Base-by-base conservation (phyloP, 305 asterid genomes). In the Petunia hybrid region DNA sequence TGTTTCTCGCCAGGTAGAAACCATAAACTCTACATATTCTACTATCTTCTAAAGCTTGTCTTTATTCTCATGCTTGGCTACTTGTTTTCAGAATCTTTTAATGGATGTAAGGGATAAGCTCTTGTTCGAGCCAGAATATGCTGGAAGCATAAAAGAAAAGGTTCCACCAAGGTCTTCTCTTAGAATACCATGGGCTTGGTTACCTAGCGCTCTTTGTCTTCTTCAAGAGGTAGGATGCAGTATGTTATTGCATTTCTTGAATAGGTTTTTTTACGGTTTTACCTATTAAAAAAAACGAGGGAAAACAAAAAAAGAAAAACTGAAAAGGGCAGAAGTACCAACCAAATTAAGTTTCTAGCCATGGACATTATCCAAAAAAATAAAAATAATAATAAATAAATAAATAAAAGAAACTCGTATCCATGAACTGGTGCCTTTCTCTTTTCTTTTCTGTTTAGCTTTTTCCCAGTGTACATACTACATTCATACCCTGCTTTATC, bases 31-130 rank as follows among this genome's bases (percentile, higher is more conserved):
- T 16, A 10, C 67, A 53, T 55, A 40, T 65, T 63, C 9, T 8
- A 42, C 40, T 79, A 53, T 13, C 64, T 43, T 56, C 55, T 51
- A 5, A 14, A 43, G n/a, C 45, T 59, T 59, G 53, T 42, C 5
- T 51, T 71, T 51, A 22, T 74, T 74, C 74, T 68, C 69, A 48
- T 42, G 51, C 61, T 70, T 80, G 51, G 38, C 77, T 51, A 79
- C 78, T 45, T 66, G 42, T 63, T 82, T 67, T 74, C 91, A 97
- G 99, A 92, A 89, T 84, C 92, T 97, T 82, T 90, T 97, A 84
- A 86, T 90, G 96, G 97, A 93, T 83, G 97, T 92, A 78, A 90
- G 99, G 85, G 99, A 97, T 89, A 97, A 97, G 89, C 99, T 97
- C 86, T 91, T 97, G 36, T 97, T 97, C 79, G 99, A 97, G 87